A percentile compares a stretch with the other conserved stretches of the same genome.
Conservation (phyloP, 192 early-diverging fungal genomes). For the Backusella morwellensis region DNA sequence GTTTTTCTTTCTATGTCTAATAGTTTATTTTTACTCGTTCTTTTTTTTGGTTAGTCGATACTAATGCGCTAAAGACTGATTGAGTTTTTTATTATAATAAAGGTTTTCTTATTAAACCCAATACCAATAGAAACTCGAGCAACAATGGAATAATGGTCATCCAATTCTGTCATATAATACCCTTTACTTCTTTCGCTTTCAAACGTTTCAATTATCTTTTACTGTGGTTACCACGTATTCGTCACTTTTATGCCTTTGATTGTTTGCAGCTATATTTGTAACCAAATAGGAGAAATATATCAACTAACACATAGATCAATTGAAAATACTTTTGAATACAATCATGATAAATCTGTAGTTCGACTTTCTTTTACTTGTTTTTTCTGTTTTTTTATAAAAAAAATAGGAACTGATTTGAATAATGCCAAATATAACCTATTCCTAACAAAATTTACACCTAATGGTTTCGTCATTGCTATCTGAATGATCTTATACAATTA, state of each 20-base stretch:
- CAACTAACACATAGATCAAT: neutral
- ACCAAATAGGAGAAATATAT: neutral
- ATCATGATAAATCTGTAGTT: neutral
- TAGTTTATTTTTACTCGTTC: neutral
- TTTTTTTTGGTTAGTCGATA: neutral
- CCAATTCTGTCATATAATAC: neutral
- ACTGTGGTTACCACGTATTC: neutral
- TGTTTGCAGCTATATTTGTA: slow-evolving; percentile 2
- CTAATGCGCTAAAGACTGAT: neutral
- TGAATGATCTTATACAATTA: neutral
- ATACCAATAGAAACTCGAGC: neutral
- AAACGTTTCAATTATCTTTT: neutral
- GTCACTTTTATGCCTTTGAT: neutral
- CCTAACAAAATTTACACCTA: neutral
- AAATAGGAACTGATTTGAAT: neutral
- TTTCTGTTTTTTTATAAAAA: neutral
- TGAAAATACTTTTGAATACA: neutral
- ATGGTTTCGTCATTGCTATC: neutral
- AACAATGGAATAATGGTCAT: neutral
- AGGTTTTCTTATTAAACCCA: neutral
- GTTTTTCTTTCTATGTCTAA: neutral
- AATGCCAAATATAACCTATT: neutral
- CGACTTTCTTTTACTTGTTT: neutral
- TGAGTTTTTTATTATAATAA: neutral
- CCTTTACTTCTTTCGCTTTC: neutral